phyloP scores from a whole-genome alignment of 208 protist genomes.

The Acanthamoeba healyi region DNA sequence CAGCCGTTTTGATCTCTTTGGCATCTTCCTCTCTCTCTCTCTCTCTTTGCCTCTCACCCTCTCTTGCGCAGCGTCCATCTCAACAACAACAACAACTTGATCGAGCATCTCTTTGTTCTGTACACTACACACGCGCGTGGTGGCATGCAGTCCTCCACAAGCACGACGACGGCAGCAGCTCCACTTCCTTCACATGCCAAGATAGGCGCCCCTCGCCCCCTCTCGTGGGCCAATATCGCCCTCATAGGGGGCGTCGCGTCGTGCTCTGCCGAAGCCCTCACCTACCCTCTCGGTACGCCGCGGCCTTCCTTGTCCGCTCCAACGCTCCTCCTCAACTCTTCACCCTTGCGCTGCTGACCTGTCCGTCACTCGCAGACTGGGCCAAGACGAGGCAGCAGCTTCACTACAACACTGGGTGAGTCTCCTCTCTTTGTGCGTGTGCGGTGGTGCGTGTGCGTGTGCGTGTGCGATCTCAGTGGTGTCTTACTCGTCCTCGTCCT shows the following conservation, averaged over 20 bases:
- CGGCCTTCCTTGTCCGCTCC: not conserved
- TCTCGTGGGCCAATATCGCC: constrained; percentile 9
- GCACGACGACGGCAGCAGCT: not conserved
- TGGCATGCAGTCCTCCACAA: no score
- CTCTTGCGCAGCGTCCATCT: no score
- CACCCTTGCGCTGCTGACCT: not conserved
- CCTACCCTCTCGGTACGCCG: constrained; percentile 45
- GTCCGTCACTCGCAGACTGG: not conserved
- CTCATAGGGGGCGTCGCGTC: constrained; percentile 38
- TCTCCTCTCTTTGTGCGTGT: no score
- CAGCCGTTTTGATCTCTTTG: no score
- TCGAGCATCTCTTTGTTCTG: no score
- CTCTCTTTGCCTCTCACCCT: no score
- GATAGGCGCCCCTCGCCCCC: not conserved
- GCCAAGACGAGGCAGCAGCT: constrained; percentile 18
- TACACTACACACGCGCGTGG: no score
- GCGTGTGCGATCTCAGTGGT: not conserved
- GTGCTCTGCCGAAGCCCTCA: constrained; percentile 63
- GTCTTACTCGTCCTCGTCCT: not conserved
- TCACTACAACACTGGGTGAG: not conserved
- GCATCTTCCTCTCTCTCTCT: no score
- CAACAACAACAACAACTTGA: no score
- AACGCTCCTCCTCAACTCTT: not conserved
- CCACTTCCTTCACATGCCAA: not conserved
- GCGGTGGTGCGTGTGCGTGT: no score